Evolutionary conservation across 176 grass and related monocot genomes (phyloP).

Genomic region (Sorghum bicolor): DNA sequence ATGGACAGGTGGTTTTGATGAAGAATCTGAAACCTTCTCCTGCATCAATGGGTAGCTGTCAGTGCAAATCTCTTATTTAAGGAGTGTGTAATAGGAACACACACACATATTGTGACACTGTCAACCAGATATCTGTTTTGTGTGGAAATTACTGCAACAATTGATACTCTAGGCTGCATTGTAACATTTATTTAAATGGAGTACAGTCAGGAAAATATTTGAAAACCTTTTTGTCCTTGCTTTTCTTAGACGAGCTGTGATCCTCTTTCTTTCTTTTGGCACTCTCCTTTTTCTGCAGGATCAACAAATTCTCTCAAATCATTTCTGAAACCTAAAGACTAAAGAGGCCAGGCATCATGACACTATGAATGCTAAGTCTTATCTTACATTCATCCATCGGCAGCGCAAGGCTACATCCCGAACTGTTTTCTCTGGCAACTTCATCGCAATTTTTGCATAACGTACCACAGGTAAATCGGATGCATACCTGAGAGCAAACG

Average conservation of each 20-base stretch:
- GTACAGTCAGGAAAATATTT: background rate
- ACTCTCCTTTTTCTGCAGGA: constrained; percentile 87
- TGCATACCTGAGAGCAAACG: constrained; percentile 68
- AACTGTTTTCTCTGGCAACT: constrained; percentile 82
- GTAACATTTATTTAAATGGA: background rate
- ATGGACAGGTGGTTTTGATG: constrained; percentile 62
- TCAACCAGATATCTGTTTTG: constrained; percentile 4
- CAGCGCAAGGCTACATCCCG: constrained; percentile 92
- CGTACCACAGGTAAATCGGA: constrained; percentile 57
- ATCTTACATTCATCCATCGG: constrained; percentile 84
- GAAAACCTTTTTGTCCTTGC: constrained; percentile 92
- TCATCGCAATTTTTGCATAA: constrained; percentile 91
- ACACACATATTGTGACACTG: background rate
- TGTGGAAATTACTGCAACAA: background rate
- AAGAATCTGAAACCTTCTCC: constrained; percentile 90
- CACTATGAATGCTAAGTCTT: constrained; percentile 1
- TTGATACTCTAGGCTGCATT: background rate
- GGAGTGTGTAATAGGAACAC: background rate
- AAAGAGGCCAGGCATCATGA: background rate
- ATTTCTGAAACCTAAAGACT: constrained; percentile 15
- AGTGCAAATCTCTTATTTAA: constrained; percentile 13
- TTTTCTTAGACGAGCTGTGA: constrained; percentile 72
- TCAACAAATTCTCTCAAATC: constrained; percentile 24
- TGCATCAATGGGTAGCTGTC: constrained; percentile 26
- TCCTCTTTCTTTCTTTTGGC: constrained; percentile 96